Evolutionary conservation across 768 basidiomycete species (phyloP).

Genomic region (Leccinum longicurvipes): DNA sequence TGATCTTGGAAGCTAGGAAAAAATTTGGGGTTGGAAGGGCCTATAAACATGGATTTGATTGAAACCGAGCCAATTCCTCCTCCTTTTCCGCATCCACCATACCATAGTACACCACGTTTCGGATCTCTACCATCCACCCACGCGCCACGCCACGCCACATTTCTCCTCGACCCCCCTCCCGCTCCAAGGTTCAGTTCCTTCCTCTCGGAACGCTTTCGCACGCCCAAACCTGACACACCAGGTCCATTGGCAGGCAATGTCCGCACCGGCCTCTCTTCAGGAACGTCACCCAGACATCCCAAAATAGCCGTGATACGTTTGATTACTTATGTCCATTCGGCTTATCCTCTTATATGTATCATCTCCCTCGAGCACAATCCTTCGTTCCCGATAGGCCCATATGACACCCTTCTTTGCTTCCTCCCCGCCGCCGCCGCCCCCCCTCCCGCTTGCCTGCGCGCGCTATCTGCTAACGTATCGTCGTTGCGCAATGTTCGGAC

Average conservation of each 20-base stretch:
- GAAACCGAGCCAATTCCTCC: constrained; percentile 7
- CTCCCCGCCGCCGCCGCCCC: not conserved
- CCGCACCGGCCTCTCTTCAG: constrained; percentile 16
- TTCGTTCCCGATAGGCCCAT: not conserved
- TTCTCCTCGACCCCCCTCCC: not conserved
- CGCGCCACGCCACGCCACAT: constrained; percentile 3
- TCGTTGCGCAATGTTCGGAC: not conserved
- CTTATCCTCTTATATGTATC: constrained; percentile 13
- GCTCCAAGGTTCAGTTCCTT: not conserved
- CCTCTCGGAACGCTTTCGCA: constrained; percentile 5
- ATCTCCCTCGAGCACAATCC: not conserved
- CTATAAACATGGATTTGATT: no score
- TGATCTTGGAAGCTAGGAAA: no score
- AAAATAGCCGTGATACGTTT: constrained; percentile 18
- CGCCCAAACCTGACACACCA: constrained; percentile 13
- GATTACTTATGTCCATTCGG: constrained; percentile 9
- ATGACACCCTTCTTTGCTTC: not conserved
- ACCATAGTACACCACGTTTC: constrained; percentile 13
- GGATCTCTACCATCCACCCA: constrained; percentile 8
- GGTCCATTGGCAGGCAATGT: not conserved
- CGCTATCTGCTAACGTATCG: not conserved
- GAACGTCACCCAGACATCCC: constrained; percentile 12
- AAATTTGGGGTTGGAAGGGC: no score
- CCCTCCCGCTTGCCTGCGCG: not conserved
- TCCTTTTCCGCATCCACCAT: constrained; percentile 9